Percentiles rank a stretch among this genome's conserved stretches.
Evolutionary conservation across 371 early-diverging fungal genomes (phyloP).

Genomic region (Rhizopus microsporus): DNA sequence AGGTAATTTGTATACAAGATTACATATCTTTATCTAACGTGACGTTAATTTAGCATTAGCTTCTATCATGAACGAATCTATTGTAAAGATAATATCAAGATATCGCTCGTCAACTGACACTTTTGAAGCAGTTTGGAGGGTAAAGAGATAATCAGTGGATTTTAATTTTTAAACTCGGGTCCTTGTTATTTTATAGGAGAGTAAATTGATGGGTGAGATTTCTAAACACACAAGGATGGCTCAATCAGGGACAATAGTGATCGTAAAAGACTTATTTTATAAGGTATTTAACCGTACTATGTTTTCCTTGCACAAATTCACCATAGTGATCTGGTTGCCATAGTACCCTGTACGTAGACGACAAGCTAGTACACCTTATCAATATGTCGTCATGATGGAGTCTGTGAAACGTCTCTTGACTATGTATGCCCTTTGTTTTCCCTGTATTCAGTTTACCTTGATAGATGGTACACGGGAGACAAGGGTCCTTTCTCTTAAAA

Average conservation of each 20-base stretch:
- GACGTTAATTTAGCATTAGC: conserved; percentile 47
- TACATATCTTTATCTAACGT: not conserved
- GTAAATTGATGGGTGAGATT: conserved; percentile 36
- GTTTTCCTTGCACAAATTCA: not conserved
- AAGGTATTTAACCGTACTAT: conserved; percentile 46
- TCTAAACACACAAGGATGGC: conserved; percentile 28
- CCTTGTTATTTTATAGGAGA: conserved; percentile 42
- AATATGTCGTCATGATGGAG: conserved; percentile 35
- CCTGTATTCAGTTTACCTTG: conserved; percentile 47
- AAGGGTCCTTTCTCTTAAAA: conserved; percentile 46
- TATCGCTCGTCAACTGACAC: conserved; percentile 33
- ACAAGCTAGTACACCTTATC: conserved; percentile 26
- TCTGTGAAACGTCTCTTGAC: conserved; percentile 54
- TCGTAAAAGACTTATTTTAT: conserved; percentile 68
- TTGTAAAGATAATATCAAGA: conserved; percentile 61
- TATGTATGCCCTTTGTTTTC: conserved; percentile 48
- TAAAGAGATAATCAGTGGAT: conserved; percentile 17
- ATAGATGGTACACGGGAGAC: conserved; percentile 40
- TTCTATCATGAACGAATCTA: conserved; percentile 55
- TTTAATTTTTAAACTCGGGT: not conserved
- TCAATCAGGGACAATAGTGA: conserved; percentile 62
- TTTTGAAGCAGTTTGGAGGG: conserved; percentile 58
- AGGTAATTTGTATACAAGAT: conserved; percentile 37
- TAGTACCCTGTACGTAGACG: conserved; percentile 66
- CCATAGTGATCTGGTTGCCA: not conserved